These are phyloP conservation scores for Ceratocystis huliohia DNA, from an alignment of 2,329 filamentous ascomycete genomes.

Conservation along the genomic window DNA sequence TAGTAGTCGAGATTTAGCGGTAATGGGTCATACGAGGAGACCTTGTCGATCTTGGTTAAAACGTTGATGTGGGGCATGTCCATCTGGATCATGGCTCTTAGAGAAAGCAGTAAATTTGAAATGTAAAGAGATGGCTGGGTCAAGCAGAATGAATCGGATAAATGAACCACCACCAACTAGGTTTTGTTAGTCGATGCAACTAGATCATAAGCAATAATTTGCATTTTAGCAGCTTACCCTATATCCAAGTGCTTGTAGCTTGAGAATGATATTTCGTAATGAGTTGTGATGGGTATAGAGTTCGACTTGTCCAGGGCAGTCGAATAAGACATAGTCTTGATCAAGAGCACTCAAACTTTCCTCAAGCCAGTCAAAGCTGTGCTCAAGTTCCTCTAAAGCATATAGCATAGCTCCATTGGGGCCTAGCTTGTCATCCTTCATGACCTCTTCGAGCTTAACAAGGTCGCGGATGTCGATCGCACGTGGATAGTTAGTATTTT, in stretches of 20 bases:
- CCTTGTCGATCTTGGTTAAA: slow-evolving; percentile 93
- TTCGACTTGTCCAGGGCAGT: slow-evolving; percentile 94
- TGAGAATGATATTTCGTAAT: slow-evolving; percentile 80
- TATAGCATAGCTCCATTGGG: slow-evolving; percentile 90
- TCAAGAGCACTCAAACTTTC: slow-evolving; percentile 64
- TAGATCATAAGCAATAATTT: slow-evolving; percentile 24
- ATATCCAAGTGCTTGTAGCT: slow-evolving; percentile 80
- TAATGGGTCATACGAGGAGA: slow-evolving; percentile 69
- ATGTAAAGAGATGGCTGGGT: slow-evolving; percentile 91
- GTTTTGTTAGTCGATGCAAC: slow-evolving; percentile 12
- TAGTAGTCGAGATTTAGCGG: slow-evolving; percentile 96
- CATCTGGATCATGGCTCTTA: slow-evolving; percentile 96
- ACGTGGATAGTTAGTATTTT: slow-evolving; percentile 75
- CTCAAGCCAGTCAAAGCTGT: slow-evolving; percentile 87
- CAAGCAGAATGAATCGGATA: slow-evolving; percentile 87
- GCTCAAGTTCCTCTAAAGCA: slow-evolving; percentile 85
- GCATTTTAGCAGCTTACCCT: slow-evolving; percentile 48
- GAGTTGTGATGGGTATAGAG: slow-evolving; percentile 92
- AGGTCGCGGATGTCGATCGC: slow-evolving; percentile 83
- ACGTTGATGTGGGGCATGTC: slow-evolving; percentile 94
- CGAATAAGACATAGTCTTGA: slow-evolving; percentile 89
- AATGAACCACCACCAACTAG: slow-evolving; percentile 82
- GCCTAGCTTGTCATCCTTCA: slow-evolving; percentile 78
- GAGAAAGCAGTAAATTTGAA: slow-evolving; percentile 79
- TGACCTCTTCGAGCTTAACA: slow-evolving; percentile 85